Conservation (phyloP, 805 yeast species). For the Kuraishia ogatae region DNA sequence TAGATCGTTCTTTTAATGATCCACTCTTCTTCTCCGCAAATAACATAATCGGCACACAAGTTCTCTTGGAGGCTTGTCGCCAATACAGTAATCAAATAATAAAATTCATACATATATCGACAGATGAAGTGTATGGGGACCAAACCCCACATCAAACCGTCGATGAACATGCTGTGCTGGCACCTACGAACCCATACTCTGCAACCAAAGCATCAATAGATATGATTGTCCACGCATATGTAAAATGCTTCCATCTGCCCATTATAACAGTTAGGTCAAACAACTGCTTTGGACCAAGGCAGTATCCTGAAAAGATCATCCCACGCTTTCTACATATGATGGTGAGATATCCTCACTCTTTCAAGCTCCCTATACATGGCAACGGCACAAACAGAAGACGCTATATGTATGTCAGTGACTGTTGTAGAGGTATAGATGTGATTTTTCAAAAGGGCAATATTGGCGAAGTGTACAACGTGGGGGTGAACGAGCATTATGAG, state of each 20-base stretch:
- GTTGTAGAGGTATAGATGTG: constrained; percentile 27
- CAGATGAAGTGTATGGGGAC: constrained; percentile 56
- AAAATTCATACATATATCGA: constrained; percentile 38
- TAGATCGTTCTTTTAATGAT: constrained; percentile 38
- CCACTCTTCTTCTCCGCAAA: constrained; percentile 35
- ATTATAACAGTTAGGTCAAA: constrained; percentile 35
- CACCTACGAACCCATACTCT: constrained; percentile 51
- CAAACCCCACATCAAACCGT: constrained; percentile 8
- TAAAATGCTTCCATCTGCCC: constrained; percentile 32
- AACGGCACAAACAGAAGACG: constrained; percentile 33
- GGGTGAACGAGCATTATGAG: constrained; percentile 3
- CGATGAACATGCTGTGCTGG: constrained; percentile 27
- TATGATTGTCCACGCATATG: constrained; percentile 35
- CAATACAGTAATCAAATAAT: constrained; percentile 8
- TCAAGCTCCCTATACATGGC: constrained; percentile 35
- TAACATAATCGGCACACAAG: constrained; percentile 39
- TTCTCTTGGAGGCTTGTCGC: constrained; percentile 32
- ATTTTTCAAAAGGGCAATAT: constrained; percentile 12
- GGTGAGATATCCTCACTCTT: background rate
- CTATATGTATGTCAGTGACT: constrained; percentile 37
- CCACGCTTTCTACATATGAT: constrained; percentile 15
- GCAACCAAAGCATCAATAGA: constrained; percentile 50
- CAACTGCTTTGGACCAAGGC: constrained; percentile 45
- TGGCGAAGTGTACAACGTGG: constrained; percentile 6
- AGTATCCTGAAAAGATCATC: constrained; percentile 46